A percentile compares a stretch with the other conserved stretches of the same genome.
Conservation (phyloP, 2,329 filamentous ascomycete species). For the Emmonsia crescens region DNA sequence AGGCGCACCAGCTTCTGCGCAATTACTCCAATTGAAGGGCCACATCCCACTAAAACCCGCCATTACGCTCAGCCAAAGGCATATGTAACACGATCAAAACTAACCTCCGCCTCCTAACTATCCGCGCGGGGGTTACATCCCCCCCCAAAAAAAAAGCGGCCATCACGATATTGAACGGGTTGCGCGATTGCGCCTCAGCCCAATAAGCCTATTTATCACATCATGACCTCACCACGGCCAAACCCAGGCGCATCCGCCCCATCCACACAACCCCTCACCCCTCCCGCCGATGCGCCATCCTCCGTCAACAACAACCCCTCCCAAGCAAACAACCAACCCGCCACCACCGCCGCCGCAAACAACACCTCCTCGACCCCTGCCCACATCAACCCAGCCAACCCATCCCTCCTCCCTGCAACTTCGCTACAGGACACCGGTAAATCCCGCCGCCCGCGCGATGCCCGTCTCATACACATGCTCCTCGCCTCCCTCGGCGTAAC, state of each 20-base stretch:
- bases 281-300: constrained; percentile 31
- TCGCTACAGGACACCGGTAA: constrained; percentile 38
- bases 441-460: constrained; percentile 38
- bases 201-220: not conserved
- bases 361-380: constrained; percentile 10
- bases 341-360: constrained; percentile 17
- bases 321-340: constrained; percentile 15
- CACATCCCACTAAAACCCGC: not conserved
- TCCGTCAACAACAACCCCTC: constrained; percentile 17
- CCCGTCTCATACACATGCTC: constrained; percentile 41
- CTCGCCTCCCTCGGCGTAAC: constrained; percentile 39
- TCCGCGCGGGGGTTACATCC: not conserved
- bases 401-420: constrained; percentile 31
- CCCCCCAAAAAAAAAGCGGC: not conserved
- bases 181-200: not conserved
- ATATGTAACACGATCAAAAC: not conserved
- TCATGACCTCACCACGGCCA: constrained; percentile 8
- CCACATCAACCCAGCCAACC: constrained; percentile 15
- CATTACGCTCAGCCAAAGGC: not conserved
- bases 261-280: constrained; percentile 32
- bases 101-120: not conserved
- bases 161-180: not conserved
- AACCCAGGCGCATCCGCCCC: constrained; percentile 20
- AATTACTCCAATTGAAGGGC: not conserved
- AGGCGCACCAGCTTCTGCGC: not conserved